Percentiles rank a stretch among this genome's conserved stretches.
These are phyloP conservation scores for Lactifluus hygrophoroides DNA, from an alignment of 768 basidiomycete genomes.

Conservation along the genomic window DNA sequence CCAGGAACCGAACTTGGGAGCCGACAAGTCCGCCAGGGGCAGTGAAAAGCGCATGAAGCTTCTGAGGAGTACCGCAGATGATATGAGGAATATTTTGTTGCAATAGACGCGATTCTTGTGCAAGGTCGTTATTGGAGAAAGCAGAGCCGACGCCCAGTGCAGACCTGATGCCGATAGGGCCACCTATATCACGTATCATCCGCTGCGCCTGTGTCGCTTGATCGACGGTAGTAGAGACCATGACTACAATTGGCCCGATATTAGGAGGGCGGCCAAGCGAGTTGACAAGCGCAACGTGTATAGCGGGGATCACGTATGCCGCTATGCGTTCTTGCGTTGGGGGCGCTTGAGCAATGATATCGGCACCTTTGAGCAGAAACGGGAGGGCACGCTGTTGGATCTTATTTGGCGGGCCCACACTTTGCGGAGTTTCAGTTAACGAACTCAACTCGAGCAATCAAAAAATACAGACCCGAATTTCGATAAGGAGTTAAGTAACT, in stretches of 20 bases:
- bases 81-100: constrained; percentile 93
- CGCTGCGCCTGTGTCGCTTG: constrained; percentile 96
- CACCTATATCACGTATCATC: constrained; percentile 91
- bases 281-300: constrained; percentile 70
- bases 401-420: constrained; percentile 97
- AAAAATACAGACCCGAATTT: constrained; percentile 78
- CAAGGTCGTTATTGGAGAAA: constrained; percentile 47
- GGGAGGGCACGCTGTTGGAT: constrained; percentile 96
- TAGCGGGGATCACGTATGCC: constrained; percentile 89
- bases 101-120: constrained; percentile 72
- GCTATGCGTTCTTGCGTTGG: constrained; percentile 98
- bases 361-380: constrained; percentile 86
- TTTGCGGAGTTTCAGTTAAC: constrained; percentile 26
- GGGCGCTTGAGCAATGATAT: constrained; percentile 98
- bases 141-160: constrained; percentile 81
- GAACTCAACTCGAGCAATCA: constrained; percentile 7
- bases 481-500: constrained; percentile 77
- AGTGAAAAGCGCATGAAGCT: constrained; percentile 87
- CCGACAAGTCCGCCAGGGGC: constrained; percentile 67
- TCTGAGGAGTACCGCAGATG: constrained; percentile 95
- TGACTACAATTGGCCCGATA: constrained; percentile 80
- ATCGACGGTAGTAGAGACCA: constrained; percentile 97
- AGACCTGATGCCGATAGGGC: constrained; percentile 85
- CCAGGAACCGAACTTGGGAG: constrained; percentile 84
- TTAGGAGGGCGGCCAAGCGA: constrained; percentile 46